Evolutionary conservation across 208 protist species (phyloP), one percentile per base, ranked within the genome.

Genomic region (Phytomonas francai): DNA sequence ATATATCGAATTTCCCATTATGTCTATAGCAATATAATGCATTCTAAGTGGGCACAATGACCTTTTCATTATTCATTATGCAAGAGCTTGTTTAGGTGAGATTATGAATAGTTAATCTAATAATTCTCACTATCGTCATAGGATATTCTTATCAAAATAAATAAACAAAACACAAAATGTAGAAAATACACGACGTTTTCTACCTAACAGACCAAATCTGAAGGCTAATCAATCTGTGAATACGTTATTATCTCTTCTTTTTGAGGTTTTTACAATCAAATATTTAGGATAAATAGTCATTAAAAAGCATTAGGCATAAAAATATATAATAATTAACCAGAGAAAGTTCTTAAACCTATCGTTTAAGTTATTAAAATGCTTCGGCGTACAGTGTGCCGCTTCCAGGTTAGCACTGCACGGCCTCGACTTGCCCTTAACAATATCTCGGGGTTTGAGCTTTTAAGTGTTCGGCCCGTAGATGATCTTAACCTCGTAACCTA

Each of bases 401-500:
- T 85, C 16, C 58, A 68, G 71, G 64, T 66, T 58, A 70, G 71
- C 72, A 39, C 57, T 58, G 49, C 45, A 28, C 58, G 63, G 29
- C 60, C 68, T 7, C 49, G 68, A 59, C 70, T 91, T 14, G 45
- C 71, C 29, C 80, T 88, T 39, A 39, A 36, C 30, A 70, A 84
- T 58, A 77, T 83, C 29, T 79, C 91, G 57, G 89, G 90, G 45
- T 97, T 97, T 65, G 79, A 72, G 51, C 78, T 87, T 22, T 42
- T 81, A 30, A 74, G 67, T 31, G 77, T 68, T 30, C 81, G 79
- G 19, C 76, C 76, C 54, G 79, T 97, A 54, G 79, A 84, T 25
- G 89, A 93, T 36, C 75, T 95, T 34, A 83, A 91, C 75, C 56
- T 97, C 29, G 79, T 86, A 6, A 77, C 87, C 25, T 93, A 94